These are phyloP conservation scores for Tylopilus felleus DNA, from an alignment of 768 basidiomycete species.

Conservation along the genomic window DNA sequence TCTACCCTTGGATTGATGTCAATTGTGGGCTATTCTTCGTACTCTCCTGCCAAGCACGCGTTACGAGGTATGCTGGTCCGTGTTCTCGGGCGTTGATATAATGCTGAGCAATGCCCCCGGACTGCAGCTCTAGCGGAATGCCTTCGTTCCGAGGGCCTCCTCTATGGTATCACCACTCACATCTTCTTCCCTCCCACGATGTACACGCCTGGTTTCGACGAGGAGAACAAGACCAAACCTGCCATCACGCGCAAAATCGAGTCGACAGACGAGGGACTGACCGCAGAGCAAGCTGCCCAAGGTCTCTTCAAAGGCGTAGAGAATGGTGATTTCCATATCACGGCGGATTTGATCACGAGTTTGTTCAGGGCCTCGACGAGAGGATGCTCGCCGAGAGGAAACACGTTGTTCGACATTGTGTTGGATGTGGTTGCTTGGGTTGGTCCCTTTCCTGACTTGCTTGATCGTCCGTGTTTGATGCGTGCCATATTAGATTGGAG, in stretches of 20 bases:
- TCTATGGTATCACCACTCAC: slow-evolving; percentile 77
- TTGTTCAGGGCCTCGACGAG: slow-evolving; percentile 66
- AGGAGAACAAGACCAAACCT: slow-evolving; percentile 78
- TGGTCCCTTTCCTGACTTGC: slow-evolving; percentile 17
- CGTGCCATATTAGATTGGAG: slow-evolving; percentile 37
- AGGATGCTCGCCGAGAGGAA: slow-evolving; percentile 58
- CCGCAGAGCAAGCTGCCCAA: slow-evolving; percentile 60
- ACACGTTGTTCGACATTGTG: slow-evolving; percentile 50
- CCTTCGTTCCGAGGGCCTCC: slow-evolving; percentile 71
- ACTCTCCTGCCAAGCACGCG: slow-evolving; percentile 84
- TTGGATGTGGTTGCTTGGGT: slow-evolving; percentile 46
- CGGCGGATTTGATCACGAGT: slow-evolving; percentile 62
- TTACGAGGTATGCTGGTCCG: slow-evolving; percentile 55
- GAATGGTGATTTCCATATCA: slow-evolving; percentile 70
- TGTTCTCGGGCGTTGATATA: background rate
- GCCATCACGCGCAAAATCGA: slow-evolving; percentile 73
- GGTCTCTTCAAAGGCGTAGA: slow-evolving; percentile 66
- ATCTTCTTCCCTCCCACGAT: slow-evolving; percentile 85
- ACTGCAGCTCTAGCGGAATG: slow-evolving; percentile 74
- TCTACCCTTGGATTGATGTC: slow-evolving; percentile 74
- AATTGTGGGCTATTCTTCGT: slow-evolving; percentile 74
- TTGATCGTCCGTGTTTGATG: background rate
- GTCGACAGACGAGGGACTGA: slow-evolving; percentile 60
- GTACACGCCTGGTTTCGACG: slow-evolving; percentile 68
- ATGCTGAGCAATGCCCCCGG: background rate